Base-by-base conservation (phyloP, 306 rosid species). In the Prinsepia uniflora region DNA sequence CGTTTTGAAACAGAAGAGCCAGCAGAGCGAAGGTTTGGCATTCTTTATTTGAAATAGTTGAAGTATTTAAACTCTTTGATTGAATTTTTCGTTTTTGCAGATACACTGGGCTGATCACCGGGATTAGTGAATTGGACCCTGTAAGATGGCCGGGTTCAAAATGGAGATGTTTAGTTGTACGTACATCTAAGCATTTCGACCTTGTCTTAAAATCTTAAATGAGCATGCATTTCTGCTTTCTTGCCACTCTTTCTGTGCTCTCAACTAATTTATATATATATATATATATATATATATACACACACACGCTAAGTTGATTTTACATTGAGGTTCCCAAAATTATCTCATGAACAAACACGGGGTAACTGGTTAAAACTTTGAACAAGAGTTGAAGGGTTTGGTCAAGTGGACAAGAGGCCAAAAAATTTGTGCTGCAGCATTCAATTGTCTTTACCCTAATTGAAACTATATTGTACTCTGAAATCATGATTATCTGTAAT, bases 1-100 rank as follows among this genome's bases (percentile, higher is more conserved):
- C 92, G 96, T 39, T 86, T 89, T 77, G 97, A 91, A 83, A 76
- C 96, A 6, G 97, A 94, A 77, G 99, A 94, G 79, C 80, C 97
- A 0, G 85, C 96, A 7, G 99, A 91, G 74, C 75, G 88, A 72
- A 91, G 99, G 99, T 94, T 75, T 72, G 83, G 55, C 68, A 11
- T 36, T 12, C 8, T 22, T 55, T 61, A 64, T 14, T 43, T 67
- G 53, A 52, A 24, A 47, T 63, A 73, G 39, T 63, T 22, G 39
- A 11, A 44, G 70, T 57, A 41, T 41, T 68, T 68, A 55, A 57
- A 49, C 22, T 19, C 72, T 15, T 17, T 61, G 1, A 43, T 39
- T 63, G 15, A 20, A 8, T 10, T 55, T 42, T 63, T 81, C 11
- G 40, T 12, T 71, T 73, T 36, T 24, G 49, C 91, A 94, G 99